phyloP scores from a whole-genome alignment of 495 filamentous ascomycete species.

The Aspergillus affinis region DNA sequence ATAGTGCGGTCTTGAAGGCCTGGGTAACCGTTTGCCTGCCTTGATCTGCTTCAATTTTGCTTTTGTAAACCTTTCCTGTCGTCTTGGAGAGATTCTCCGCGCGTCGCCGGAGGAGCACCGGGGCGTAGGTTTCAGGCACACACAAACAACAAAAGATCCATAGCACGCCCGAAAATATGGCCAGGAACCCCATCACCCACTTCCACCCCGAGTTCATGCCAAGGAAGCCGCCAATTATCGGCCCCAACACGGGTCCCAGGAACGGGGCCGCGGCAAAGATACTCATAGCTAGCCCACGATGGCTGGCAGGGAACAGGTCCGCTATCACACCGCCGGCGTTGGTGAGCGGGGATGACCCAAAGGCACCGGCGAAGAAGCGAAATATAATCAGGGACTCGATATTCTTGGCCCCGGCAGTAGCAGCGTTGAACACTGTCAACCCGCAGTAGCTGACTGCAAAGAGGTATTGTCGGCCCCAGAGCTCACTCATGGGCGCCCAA shows the following conservation, averaged over 20 bases:
- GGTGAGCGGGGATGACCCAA: constrained; percentile 61
- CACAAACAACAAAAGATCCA: constrained; percentile 38
- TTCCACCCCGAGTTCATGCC: constrained; percentile 50
- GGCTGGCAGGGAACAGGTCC: constrained; percentile 55
- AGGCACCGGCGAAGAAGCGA: constrained; percentile 65
- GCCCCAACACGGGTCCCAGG: constrained; percentile 56
- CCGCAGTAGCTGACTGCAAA: constrained; percentile 55
- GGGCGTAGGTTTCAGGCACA: constrained; percentile 59
- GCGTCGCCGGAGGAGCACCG: constrained; percentile 52
- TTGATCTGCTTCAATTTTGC: constrained; percentile 44
- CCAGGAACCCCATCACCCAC: constrained; percentile 46
- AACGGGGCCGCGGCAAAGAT: constrained; percentile 58
- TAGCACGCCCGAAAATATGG: constrained; percentile 16
- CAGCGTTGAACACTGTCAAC: constrained; percentile 61
- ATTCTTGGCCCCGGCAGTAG: constrained; percentile 53
- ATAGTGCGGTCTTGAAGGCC: constrained; percentile 45
- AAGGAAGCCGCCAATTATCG: constrained; percentile 51
- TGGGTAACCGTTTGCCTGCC: constrained; percentile 27
- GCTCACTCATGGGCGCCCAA: constrained; percentile 51
- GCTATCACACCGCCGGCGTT: constrained; percentile 63
- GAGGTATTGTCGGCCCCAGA: constrained; percentile 62
- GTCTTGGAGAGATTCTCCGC: constrained; percentile 47
- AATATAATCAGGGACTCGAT: constrained; percentile 59
- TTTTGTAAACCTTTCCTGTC: constrained; percentile 53
- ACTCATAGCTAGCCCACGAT: constrained; percentile 55